Percentiles rank a stretch among this genome's conserved stretches.
Evolutionary conservation across 2,329 filamentous ascomycete species (phyloP).

Genomic region (Fusarium sublunatum): DNA sequence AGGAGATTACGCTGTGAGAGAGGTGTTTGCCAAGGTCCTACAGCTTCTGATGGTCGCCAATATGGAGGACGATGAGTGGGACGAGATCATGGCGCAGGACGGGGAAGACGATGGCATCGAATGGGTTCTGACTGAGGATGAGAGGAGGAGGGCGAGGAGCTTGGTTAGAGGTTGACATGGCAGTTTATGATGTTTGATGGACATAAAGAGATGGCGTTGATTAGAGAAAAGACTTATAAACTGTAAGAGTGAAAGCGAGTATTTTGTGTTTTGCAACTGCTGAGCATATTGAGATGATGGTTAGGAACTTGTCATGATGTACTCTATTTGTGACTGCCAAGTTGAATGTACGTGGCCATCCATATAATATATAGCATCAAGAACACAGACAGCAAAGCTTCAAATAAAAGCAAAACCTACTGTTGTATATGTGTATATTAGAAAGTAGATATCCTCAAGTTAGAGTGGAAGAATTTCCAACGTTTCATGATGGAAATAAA

Average conservation of each 20-base stretch:
- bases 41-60: constrained; percentile 90
- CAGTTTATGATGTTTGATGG: constrained; percentile 12
- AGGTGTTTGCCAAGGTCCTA: constrained; percentile 78
- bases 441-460: no score
- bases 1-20: constrained; percentile 81
- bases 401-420: no score
- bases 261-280: constrained; percentile 7
- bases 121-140: constrained; percentile 78
- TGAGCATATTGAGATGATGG: background rate
- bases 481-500: no score
- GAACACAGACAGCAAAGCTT: no score
- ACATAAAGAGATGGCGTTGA: constrained; percentile 19
- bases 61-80: constrained; percentile 97
- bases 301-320: background rate
- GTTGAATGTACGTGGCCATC: background rate
- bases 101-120: constrained; percentile 71
- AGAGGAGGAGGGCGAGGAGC: constrained; percentile 76
- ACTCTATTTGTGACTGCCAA: background rate
- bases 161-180: constrained; percentile 63
- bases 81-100: constrained; percentile 69
- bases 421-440: no score
- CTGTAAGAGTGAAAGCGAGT: constrained; percentile 23
- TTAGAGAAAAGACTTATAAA: constrained; percentile 28
- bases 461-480: no score
- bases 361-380: background rate